Evolutionary conservation across 805 yeast genomes (phyloP).

Genomic region (Scheffersomyces amazonensis): DNA sequence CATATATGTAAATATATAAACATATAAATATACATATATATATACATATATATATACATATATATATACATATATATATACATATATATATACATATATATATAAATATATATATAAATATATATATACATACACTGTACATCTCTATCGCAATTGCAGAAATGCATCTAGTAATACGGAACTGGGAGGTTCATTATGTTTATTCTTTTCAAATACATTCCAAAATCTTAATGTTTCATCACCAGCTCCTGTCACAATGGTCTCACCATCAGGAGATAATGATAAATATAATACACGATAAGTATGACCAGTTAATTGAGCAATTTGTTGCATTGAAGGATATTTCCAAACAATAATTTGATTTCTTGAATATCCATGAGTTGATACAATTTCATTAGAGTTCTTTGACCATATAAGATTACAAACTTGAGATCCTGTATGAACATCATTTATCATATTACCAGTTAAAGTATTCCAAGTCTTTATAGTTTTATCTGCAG

Average conservation of each 20-base stretch:
- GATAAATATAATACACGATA: slow-evolving; percentile 87
- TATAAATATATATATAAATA: background rate
- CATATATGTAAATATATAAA: background rate
- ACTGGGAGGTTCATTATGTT: slow-evolving; percentile 53
- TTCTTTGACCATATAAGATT: slow-evolving; percentile 90
- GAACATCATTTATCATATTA: slow-evolving; percentile 68
- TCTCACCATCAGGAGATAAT: slow-evolving; percentile 92
- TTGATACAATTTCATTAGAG: slow-evolving; percentile 87
- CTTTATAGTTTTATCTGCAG: slow-evolving; percentile 86
- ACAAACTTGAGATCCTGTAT: slow-evolving; percentile 96
- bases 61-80: too few relatives aligned
- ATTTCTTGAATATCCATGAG: slow-evolving; percentile 91
- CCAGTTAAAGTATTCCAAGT: slow-evolving; percentile 92
- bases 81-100: too few relatives aligned
- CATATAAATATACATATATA: too few relatives aligned
- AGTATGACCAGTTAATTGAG: slow-evolving; percentile 91
- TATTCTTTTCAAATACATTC: slow-evolving; percentile 86
- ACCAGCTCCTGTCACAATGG: slow-evolving; percentile 97
- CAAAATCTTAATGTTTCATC: slow-evolving; percentile 95
- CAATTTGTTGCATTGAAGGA: slow-evolving; percentile 88
- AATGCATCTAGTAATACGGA: slow-evolving; percentile 72
- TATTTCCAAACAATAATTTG: slow-evolving; percentile 94
- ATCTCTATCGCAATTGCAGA: slow-evolving; percentile 60
- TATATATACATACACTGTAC: too few relatives aligned
- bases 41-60: too few relatives aligned